Base-by-base conservation (phyloP, 495 filamentous ascomycete genomes). In the Saxophila tyrrhenica region DNA sequence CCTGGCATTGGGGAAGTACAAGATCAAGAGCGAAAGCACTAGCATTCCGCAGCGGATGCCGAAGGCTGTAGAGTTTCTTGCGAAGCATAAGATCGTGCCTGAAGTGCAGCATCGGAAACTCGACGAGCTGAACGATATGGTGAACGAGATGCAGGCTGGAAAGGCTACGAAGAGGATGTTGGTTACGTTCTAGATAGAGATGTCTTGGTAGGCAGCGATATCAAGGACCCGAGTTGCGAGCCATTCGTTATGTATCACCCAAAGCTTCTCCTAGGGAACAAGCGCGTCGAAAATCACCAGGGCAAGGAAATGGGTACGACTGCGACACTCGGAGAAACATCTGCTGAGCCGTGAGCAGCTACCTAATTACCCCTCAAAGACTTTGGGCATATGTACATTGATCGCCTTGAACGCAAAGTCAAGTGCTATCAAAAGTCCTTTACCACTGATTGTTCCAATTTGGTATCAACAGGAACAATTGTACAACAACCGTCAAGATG, bases 61-160 rank as follows among this genome's bases (percentile, higher is more conserved):
- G 20, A 69, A 69, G 50, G 69, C 68, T 0, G 61, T 68, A 21
- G 67, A 64, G 13, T 69, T 69, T 41, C 67, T 64, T n/a, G 69
- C 58, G 16, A 69, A 71, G 53, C 67, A 70, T 51, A 65, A 58
- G 21, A 70, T 69, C 48, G 48, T 57, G 49, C 66, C 67, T 2
- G 64, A 62, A 29, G 66, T 71, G 24, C 68, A 70, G 29, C 63
- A 61, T 47, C 57, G 57, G 22, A 64, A 63, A 48, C 55, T 70
- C 9, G 66, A 71, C 15, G 68, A 70, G 46, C 43, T 71, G 24
- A 57, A 64, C 19, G 48, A 54, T 3, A 70, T 69, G 64, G 54
- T 70, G 16, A 58, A 39, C 0, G 61, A 64, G 35, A 67, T 67
- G 64, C 50, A 55, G 29, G 51, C 48, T 19, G 64, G 64, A n/a